Evolutionary conservation across 75 land plant genomes (phyloP).

Genomic region (Azolla pinnata): DNA sequence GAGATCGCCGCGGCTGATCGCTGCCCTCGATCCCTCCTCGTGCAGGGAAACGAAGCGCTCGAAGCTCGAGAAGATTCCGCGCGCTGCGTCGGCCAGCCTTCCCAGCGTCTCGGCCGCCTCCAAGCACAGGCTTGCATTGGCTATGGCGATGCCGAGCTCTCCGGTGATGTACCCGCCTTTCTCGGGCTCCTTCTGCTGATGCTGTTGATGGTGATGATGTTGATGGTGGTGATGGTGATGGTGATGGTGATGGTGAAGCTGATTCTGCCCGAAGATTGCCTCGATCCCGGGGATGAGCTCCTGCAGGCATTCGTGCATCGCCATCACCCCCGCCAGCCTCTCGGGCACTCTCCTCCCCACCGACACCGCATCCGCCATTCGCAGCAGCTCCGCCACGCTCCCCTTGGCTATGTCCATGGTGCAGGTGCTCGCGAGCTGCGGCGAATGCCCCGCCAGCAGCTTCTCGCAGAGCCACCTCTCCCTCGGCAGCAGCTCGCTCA

Average conservation of each 20-base stretch:
- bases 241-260: too few relatives aligned
- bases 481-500: constrained; percentile 21
- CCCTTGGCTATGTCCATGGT: constrained; percentile 39
- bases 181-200: constrained; percentile 14
- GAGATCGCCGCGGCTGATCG: constrained; percentile 55
- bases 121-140: constrained; percentile 23
- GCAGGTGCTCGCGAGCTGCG: neutral
- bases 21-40: constrained; percentile 47
- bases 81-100: constrained; percentile 53
- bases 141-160: too few relatives aligned
- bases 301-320: constrained; percentile 63
- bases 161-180: too few relatives aligned
- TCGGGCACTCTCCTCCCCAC: constrained; percentile 50
- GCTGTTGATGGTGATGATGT: constrained; percentile 5
- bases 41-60: constrained; percentile 50
- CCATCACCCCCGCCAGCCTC: constrained; percentile 63
- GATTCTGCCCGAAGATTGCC: constrained; percentile 20
- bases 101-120: constrained; percentile 43
- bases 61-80: constrained; percentile 54
- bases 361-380: constrained; percentile 60
- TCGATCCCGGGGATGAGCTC: constrained; percentile 43
- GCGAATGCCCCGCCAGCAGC: constrained; percentile 15
- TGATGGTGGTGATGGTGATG: too few relatives aligned
- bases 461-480: constrained; percentile 24
- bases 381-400: constrained; percentile 57